phyloP scores from a whole-genome alignment of 2,329 filamentous ascomycete genomes.

The Monosporascus ibericus region DNA sequence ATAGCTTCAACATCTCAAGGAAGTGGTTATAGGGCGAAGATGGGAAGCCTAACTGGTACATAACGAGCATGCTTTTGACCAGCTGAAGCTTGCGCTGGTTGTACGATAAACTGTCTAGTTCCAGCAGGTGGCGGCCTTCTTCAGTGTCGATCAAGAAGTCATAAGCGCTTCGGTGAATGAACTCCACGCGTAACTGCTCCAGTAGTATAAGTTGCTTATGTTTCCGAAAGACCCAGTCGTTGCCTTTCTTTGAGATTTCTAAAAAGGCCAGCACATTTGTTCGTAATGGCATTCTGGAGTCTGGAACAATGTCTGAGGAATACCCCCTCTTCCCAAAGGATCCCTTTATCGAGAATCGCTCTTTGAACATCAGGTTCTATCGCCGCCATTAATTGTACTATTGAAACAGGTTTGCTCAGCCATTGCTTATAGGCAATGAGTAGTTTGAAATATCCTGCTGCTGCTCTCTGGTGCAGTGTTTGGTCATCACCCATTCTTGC shows the following conservation, averaged over 20 bases:
- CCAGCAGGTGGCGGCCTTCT: conserved; percentile 1
- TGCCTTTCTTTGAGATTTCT: background rate
- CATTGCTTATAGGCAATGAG: background rate
- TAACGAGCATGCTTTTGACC: too few species aligned
- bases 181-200: background rate
- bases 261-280: conserved; percentile 2
- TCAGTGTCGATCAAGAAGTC: conserved; percentile 3
- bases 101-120: too few species aligned
- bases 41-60: too few species aligned
- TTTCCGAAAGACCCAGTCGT: background rate
- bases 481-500: conserved; percentile 2
- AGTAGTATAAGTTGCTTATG: accelerated
- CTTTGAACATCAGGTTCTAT: too few species aligned
- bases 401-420: too few species aligned
- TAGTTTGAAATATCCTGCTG: conserved; percentile 2
- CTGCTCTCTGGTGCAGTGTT: background rate
- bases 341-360: too few species aligned
- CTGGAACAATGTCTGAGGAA: background rate
- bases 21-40: accelerated
- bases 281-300: background rate
- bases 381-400: too few species aligned
- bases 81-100: too few species aligned
- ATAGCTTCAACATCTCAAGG: too few species aligned
- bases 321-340: too few species aligned
- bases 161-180: conserved; percentile 5